Evolutionary conservation across 257 asterid genomes (phyloP), one percentile per base, ranked within the genome.

Genomic region (Agastache rugosa): DNA sequence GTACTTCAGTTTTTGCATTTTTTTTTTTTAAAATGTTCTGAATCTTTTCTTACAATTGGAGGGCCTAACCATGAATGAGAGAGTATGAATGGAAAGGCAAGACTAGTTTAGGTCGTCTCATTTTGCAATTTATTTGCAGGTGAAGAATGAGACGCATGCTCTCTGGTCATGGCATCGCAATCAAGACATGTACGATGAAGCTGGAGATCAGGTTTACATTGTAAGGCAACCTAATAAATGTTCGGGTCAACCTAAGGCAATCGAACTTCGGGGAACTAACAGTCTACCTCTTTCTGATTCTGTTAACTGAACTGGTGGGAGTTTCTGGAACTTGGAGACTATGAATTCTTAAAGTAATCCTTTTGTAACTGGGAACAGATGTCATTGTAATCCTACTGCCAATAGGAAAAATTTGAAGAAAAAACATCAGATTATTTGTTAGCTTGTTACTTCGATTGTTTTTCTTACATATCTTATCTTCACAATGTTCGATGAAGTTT

Each of bases 151-250:
- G 76, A 93, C 98, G 8, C 96, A 93, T 74, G 96, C 96, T 62
- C 85, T 93, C 11, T 93, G 98, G 98, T 91, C 93, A 66, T 93
- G 98, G 98, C 96, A 93, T 62, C 86, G 96, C 37, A 93, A 93
- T 73, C 96, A 91, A 72, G 98, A 93, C 69, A 82, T 91, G 93
- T 93, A 93, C 76, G 76, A 85, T 22, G 78, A 76, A 81, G 72
- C 82, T 42, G 96, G 97, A 51, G 98, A 93, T 83, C 89, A 80
- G 79, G 87, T 93, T 70, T 93, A 85, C 82, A 87, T 93, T 48
- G 98, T 93, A 15, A 87, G 98, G 72, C 90, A 93, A 67, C 96
- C 92, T 1, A 82, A 84, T 75, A 87, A 76, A 80, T 93, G 98
- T 77, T 82, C 80, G 1, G 73, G 79, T 65, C 63, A 77, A 79